Conservation (phyloP, 1,284 basidiomycete species). For the Malassezia vespertilionis region DNA sequence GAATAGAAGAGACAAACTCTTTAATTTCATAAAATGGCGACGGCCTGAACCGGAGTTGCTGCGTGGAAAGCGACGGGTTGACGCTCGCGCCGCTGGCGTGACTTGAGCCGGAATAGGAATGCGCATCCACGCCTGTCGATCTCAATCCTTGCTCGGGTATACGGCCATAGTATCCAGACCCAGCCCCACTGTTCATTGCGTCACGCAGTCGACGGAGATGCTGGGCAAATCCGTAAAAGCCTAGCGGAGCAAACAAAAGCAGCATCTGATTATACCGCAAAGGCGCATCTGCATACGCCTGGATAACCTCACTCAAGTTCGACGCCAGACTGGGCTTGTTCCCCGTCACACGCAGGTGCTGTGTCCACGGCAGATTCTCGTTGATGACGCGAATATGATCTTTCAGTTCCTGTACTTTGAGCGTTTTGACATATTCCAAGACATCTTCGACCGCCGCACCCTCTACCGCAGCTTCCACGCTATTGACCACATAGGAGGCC, state of each 20-base stretch:
- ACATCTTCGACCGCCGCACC: slow-evolving; percentile 5
- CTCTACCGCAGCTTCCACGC: too few relatives aligned
- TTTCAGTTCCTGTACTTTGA: slow-evolving; percentile 32
- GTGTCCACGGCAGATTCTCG: slow-evolving; percentile 18
- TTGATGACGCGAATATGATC: slow-evolving; percentile 30
- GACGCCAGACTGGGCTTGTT: slow-evolving; percentile 30
- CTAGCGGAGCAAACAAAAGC: slow-evolving; percentile 21
- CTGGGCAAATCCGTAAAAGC: too few relatives aligned
- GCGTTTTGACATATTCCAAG: slow-evolving; percentile 16
- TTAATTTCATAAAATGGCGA: slow-evolving; percentile 38
- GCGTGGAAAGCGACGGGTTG: not conserved
- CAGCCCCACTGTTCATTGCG: too few relatives aligned
- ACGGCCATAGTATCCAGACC: slow-evolving; percentile 12
- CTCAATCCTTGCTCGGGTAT: too few relatives aligned
- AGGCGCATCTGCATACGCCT: slow-evolving; percentile 12
- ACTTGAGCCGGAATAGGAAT: not conserved
- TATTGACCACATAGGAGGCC: too few relatives aligned
- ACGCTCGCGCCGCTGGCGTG: not conserved
- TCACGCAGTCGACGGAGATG: not conserved
- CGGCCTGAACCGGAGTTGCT: slow-evolving; percentile 22
- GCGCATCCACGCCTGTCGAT: too few relatives aligned
- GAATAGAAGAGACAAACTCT: slow-evolving; percentile 24
- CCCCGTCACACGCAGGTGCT: slow-evolving; percentile 23
- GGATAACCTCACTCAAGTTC: slow-evolving; percentile 19
- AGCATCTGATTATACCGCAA: slow-evolving; percentile 20